Conservation (phyloP, 371 early-diverging fungal species). For the Apophysomyces elegans region DNA sequence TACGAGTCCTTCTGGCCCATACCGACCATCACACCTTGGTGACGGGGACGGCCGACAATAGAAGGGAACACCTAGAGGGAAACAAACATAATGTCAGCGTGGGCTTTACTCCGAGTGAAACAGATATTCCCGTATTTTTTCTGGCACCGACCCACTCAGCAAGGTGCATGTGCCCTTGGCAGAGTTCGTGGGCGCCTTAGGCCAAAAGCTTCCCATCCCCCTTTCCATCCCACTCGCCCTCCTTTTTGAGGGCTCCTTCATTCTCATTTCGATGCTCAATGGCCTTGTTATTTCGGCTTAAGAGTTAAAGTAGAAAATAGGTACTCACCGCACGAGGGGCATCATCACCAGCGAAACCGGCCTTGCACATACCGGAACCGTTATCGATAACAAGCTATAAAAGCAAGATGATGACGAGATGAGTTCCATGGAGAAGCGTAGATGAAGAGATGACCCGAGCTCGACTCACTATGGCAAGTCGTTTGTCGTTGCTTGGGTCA, state of each 20-base stretch:
- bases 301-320: not conserved
- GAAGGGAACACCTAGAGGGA: constrained; percentile 91
- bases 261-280: not conserved
- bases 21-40: constrained; percentile 99
- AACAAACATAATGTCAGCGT: not conserved
- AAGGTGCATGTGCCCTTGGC: not conserved
- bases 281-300: not conserved
- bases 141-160: constrained; percentile 6
- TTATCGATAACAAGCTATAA: constrained; percentile 92
- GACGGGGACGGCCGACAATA: constrained; percentile 99
- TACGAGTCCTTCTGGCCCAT: constrained; percentile 99
- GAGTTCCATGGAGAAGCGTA: constrained; percentile 15
- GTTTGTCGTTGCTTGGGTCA: not conserved
- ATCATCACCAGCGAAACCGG: constrained; percentile 99
- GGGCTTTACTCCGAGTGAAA: constrained; percentile 7
- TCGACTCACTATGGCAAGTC: not conserved
- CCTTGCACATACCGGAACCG: constrained; percentile 99
- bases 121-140: constrained; percentile 14
- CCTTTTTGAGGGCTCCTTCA: constrained; percentile 6
- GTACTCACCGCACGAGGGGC: constrained; percentile 98
- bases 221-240: not conserved
- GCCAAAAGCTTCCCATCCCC: not conserved
- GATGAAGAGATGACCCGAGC: constrained; percentile 19
- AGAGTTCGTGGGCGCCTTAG: not conserved
- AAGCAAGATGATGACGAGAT: constrained; percentile 3